Percentiles rank a stretch among this genome's conserved stretches.
Evolutionary conservation across 441 rosid species (phyloP).

Genomic region (Corymbia calophylla): DNA sequence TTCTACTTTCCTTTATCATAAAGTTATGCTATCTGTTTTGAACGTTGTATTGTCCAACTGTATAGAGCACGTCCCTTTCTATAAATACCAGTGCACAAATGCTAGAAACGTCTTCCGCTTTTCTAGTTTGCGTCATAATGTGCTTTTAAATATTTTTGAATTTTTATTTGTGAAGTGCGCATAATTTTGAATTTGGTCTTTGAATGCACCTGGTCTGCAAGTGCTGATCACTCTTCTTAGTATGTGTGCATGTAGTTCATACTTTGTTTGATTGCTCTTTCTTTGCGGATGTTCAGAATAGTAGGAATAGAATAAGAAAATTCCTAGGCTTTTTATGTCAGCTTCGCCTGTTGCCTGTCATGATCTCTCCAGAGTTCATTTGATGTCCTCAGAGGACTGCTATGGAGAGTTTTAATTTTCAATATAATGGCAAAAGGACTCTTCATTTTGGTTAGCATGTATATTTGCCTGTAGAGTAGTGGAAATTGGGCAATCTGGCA

Average conservation of each 20-base stretch:
- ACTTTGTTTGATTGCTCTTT: not conserved
- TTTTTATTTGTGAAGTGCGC: not conserved
- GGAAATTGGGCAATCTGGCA: not conserved
- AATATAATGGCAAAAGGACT: not conserved
- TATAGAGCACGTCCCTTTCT: not conserved
- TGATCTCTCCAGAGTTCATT: not conserved
- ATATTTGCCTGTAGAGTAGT: not conserved
- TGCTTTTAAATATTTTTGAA: not conserved
- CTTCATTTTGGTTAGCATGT: not conserved
- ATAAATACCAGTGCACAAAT: not conserved
- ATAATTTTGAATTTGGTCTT: not conserved
- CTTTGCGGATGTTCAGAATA: not conserved
- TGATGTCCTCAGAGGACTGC: not conserved
- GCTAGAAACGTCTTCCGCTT: not conserved
- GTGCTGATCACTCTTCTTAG: not conserved
- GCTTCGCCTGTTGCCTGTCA: not conserved
- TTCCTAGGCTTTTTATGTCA: not conserved
- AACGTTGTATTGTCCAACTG: not conserved
- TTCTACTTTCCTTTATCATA: not conserved
- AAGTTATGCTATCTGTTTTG: not conserved
- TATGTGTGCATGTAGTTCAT: not conserved
- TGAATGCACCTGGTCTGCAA: not conserved
- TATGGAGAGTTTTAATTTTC: not conserved
- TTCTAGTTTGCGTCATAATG: not conserved
- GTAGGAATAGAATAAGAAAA: not conserved